Evolutionary conservation across 2,329 filamentous ascomycete genomes (phyloP).

Genomic region (Penicillium psychrosexuale): DNA sequence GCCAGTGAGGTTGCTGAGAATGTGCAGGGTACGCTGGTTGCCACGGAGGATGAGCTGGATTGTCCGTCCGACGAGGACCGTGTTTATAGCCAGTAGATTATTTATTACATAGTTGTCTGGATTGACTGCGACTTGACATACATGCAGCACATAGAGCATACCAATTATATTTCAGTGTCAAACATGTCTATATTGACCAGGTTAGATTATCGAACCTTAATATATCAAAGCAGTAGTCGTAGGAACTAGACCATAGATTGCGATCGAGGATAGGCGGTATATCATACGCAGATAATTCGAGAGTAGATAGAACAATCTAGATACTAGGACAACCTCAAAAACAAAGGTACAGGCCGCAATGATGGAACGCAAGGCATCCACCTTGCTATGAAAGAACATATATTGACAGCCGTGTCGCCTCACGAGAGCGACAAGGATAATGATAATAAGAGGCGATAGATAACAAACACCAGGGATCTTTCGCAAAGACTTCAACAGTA

Average conservation of each 20-base stretch:
- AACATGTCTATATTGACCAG: not conserved
- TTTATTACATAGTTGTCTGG: not conserved
- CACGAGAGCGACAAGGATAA: conserved; percentile 20
- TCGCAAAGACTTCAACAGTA: conserved; percentile 19
- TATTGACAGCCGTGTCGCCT: conserved; percentile 33
- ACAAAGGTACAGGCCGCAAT: not conserved
- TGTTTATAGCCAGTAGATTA: conserved; percentile 22
- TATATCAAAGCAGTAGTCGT: not conserved
- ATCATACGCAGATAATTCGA: not conserved
- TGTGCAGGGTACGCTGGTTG: conserved; percentile 68
- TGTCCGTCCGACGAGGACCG: conserved; percentile 33
- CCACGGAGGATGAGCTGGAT: conserved; percentile 70
- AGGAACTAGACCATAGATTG: not conserved
- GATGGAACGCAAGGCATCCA: conserved; percentile 8
- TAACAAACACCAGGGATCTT: conserved; percentile 28
- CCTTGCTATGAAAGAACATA: conserved; percentile 16
- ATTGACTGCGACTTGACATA: not conserved
- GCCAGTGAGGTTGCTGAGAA: conserved; percentile 73
- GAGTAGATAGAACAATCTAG: not conserved
- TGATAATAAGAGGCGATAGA: conserved; percentile 19
- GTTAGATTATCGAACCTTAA: not conserved
- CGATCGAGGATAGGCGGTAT: not conserved
- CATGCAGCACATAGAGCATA: not conserved
- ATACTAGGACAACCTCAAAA: not conserved
- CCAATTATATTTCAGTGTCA: not conserved